Evolutionary conservation across 129 eudicot genomes (phyloP), one percentile per base, ranked within the genome.

Genomic region (Escallonia herrerae): DNA sequence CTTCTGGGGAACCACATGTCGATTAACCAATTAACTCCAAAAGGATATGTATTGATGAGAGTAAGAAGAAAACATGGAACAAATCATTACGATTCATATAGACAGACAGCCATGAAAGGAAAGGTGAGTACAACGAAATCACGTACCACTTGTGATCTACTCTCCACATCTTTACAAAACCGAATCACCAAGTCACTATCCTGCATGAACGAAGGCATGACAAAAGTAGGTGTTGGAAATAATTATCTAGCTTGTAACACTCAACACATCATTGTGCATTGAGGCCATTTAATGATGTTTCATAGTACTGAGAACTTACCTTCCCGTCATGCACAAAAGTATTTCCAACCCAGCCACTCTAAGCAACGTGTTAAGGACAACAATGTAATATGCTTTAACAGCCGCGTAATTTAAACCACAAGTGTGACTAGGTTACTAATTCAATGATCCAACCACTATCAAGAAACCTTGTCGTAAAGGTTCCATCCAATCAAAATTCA

Each of bases 101-200:
- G 33, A 22, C 33, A 0, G 33, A 22, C 33, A 22, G 33, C 14
- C 14, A 14, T 53, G 39, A 14, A 60, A 47, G 58, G 37, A 8
- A 55, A 14, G 43, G 8, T 14, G 39, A 68, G 55, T 42, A 50
- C 39, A 37, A 60, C 42, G 11, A 45, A 69, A 40, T 47, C 39
- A 8, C 59, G 43, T 80, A 87, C 97, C 89, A 46, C 48, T 39
- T 84, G 90, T 56, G 97, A 68, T 82, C 97, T 82, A 56, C 79
- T 72, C 73, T 90, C 90, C 60, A 87, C 93, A 66, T 90, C 97
- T 82, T 87, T 90, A 73, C 95, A 90, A 64, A 90, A 90, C 50
- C 95, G 86, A 58, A 90, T 62, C 50, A 70, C 93, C 65, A 73
- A 78, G 74, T 90, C 97, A 40, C 82, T 15, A 55, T 65, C 87